Evolutionary conservation across 495 filamentous ascomycete genomes (phyloP), one percentile per base, ranked within the genome.

Genomic region (Trichocladium antarcticum): DNA sequence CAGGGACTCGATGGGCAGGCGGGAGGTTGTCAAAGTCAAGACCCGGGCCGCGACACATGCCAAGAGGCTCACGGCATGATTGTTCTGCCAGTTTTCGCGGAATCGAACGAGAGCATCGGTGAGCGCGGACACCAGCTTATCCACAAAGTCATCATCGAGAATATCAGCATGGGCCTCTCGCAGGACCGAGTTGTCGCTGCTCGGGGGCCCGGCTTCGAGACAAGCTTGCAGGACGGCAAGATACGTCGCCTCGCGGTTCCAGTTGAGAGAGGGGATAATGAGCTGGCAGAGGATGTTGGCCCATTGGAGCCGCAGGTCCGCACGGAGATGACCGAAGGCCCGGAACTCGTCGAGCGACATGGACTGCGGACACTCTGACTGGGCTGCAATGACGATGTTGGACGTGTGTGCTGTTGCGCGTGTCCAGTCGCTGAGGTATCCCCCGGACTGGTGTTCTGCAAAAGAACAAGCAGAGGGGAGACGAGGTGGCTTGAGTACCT

Each of bases 231-330:
- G 55, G 5, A 80, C 37, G 21, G 79, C 62, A 0, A 71, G 44
- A 7, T 54, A 54, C 0, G 74, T 75, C 20, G 74, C 65, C 6
- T 64, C 43, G 19, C 71, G 68, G 20, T 66, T 74, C 36, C 74
- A 70, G 36, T 72, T 66, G 1, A 83, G 31, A 8, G 60, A 63
- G 2, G 71, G 71, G 5, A 62, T 57, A 1, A 55, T 53, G n/a
- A 83, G 59, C 51, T 81, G 71, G 14, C 68, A 51, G 0, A 76
- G 57, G 14, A 82, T 70, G 41, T 81, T 81, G 27, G 70, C 55
- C 73, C 75, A 78, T 39, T 80, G 76, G 20, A 81, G 59, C 0
- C 60, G 53, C 21, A 68, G 49, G 1, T 76, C 77, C 0, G 71
- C 56, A 2, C 75, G 67, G 21, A 81, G 54, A 9, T 63, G 54